Percentiles rank a stretch among this genome's conserved stretches.
phyloP scores from a whole-genome alignment of 2,329 filamentous ascomycete species.

The Aspergillus neoniger region DNA sequence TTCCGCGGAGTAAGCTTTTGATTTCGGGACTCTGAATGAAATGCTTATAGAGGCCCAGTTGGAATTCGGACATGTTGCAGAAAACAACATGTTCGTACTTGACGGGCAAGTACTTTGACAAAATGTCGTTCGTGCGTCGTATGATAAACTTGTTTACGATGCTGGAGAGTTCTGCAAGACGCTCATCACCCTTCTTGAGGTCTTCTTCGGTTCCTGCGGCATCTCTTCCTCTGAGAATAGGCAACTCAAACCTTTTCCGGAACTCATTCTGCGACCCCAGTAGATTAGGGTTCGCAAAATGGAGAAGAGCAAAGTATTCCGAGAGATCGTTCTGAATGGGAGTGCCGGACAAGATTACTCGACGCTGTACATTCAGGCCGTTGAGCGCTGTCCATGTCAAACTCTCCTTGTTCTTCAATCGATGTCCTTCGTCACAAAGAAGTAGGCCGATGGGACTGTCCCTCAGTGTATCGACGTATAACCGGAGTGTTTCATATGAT shows the following conservation, averaged over 20 bases:
- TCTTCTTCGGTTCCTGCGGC: constrained; percentile 84
- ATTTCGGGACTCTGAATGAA: constrained; percentile 97
- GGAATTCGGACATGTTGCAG: constrained; percentile 90
- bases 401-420: constrained; percentile 93
- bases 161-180: constrained; percentile 74
- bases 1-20: constrained; percentile 84
- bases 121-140: constrained; percentile 91
- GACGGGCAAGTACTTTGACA: constrained; percentile 95
- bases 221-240: constrained; percentile 88
- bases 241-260: constrained; percentile 88
- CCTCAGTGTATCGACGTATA: constrained; percentile 88
- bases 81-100: constrained; percentile 99
- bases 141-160: constrained; percentile 99
- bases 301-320: constrained; percentile 93
- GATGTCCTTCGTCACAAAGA: constrained; percentile 94
- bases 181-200: constrained; percentile 77
- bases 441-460: constrained; percentile 88
- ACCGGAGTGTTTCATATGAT: constrained; percentile 90
- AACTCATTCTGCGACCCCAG: constrained; percentile 89
- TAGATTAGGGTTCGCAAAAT: constrained; percentile 92
- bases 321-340: constrained; percentile 99
- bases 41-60: constrained; percentile 91
- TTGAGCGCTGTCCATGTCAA: constrained; percentile 93
- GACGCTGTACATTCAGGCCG: constrained; percentile 81
- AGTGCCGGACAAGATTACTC: constrained; percentile 94